Percentiles rank a stretch among this genome's conserved stretches.
Evolutionary conservation across 2,329 filamentous ascomycete species (phyloP).

Genomic region (Colletotrichum tofieldiae): DNA sequence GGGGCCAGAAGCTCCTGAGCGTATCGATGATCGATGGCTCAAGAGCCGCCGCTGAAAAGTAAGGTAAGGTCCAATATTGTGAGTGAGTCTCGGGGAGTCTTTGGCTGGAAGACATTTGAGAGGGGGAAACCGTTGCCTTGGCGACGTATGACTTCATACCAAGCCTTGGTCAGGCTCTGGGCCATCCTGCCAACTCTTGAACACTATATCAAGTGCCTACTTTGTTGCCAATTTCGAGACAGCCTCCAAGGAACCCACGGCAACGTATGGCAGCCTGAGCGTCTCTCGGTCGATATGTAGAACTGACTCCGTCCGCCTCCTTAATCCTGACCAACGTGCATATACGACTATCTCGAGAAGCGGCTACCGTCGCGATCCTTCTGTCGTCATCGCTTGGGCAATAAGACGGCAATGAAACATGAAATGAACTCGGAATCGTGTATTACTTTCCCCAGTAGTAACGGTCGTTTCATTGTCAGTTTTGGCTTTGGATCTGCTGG

Average conservation of each 20-base stretch:
- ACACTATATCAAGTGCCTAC: not conserved
- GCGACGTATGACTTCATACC: slow-evolving; percentile 41
- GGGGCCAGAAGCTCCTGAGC: not conserved
- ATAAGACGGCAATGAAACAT: not conserved
- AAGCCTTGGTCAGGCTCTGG: slow-evolving; percentile 14
- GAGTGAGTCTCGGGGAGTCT: not conserved
- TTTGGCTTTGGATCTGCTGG: not conserved
- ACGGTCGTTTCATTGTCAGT: not conserved
- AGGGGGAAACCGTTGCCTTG: not conserved
- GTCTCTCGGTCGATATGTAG: too few species aligned
- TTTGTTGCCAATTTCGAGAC: not conserved
- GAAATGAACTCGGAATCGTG: too few species aligned
- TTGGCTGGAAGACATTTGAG: not conserved
- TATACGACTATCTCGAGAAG: not conserved
- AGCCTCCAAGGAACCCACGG: not conserved
- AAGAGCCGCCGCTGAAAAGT: too few species aligned
- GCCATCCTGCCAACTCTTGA: slow-evolving; percentile 11
- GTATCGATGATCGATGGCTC: not conserved
- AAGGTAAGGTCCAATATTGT: not conserved
- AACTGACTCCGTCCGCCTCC: not conserved
- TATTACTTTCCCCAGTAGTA: not conserved
- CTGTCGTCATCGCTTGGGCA: not conserved
- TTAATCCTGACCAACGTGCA: not conserved
- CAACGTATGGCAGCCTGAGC: not conserved
- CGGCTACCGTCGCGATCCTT: not conserved